Evolutionary conservation across 768 basidiomycete species (phyloP).

Genomic region (Leccinum fibrillosum): DNA sequence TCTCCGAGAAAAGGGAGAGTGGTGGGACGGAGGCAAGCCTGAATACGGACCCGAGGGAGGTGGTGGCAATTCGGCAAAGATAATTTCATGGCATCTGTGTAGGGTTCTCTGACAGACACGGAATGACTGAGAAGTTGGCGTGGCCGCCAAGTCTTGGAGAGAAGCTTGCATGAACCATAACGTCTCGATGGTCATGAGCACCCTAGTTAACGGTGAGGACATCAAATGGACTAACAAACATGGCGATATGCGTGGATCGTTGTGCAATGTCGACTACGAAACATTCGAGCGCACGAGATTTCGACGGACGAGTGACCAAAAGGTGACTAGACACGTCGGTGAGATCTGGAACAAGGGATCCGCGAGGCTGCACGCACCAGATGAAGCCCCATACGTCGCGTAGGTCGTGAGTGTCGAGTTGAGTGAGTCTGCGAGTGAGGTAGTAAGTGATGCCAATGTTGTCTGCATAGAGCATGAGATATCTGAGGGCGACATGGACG

Average conservation of each 20-base stretch:
- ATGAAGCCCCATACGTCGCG: constrained; percentile 88
- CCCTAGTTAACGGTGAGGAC: constrained; percentile 13
- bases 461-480: constrained; percentile 77
- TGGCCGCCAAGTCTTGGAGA: constrained; percentile 65
- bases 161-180: constrained; percentile 99
- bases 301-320: constrained; percentile 87
- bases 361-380: constrained; percentile 48
- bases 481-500: constrained; percentile 89
- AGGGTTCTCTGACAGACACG: constrained; percentile 88
- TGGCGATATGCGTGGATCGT: constrained; percentile 90
- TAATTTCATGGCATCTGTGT: constrained; percentile 92
- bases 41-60: constrained; percentile 67
- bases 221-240: constrained; percentile 68
- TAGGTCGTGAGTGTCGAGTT: constrained; percentile 66
- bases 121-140: constrained; percentile 70
- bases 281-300: constrained; percentile 88
- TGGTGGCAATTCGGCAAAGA: constrained; percentile 83
- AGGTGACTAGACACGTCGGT: constrained; percentile 64
- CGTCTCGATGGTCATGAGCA: constrained; percentile 50
- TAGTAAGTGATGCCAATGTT: constrained; percentile 93
- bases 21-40: constrained; percentile 47
- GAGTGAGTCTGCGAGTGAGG: constrained; percentile 69
- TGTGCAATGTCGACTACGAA: constrained; percentile 89
- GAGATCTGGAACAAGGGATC: constrained; percentile 6
- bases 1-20: constrained; percentile 48